A percentile compares a stretch with the other conserved stretches of the same genome.
Evolutionary conservation across 306 rosid genomes (phyloP).

Genomic region (Heteromeles arbutifolia): DNA sequence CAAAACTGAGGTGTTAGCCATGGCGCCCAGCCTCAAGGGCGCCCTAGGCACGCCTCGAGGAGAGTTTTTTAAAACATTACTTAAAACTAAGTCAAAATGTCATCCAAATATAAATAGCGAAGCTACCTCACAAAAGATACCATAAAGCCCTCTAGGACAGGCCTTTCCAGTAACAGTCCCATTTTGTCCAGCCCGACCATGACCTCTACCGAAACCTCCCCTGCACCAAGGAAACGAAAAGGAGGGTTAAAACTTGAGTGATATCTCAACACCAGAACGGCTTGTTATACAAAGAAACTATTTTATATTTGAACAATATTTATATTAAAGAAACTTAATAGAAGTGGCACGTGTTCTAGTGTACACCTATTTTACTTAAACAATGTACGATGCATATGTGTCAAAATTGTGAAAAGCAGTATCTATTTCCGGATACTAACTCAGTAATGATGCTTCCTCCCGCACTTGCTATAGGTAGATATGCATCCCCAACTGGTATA

Average conservation of each 20-base stretch:
- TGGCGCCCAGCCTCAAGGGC: no score
- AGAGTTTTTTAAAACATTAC: no score
- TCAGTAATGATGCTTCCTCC: slow-evolving; percentile 67
- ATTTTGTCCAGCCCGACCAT: slow-evolving; percentile 71
- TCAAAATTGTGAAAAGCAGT: not conserved
- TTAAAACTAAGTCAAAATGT: not conserved
- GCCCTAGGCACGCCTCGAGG: no score
- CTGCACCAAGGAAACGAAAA: slow-evolving; percentile 34
- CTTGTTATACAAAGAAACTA: not conserved
- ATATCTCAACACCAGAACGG: not conserved
- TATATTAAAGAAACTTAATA: not conserved
- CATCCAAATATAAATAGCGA: slow-evolving; percentile 4
- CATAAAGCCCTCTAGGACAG: slow-evolving; percentile 86
- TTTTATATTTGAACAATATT: not conserved
- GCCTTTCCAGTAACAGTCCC: slow-evolving; percentile 76
- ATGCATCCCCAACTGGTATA: slow-evolving; percentile 81
- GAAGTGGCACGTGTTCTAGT: not conserved
- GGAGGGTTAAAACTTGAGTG: not conserved
- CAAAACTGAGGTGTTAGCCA: no score
- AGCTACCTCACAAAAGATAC: slow-evolving; percentile 82
- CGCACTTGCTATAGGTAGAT: slow-evolving; percentile 64
- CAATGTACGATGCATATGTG: not conserved
- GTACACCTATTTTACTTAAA: not conserved
- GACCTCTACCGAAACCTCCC: slow-evolving; percentile 86
- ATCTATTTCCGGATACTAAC: slow-evolving; percentile 33